Percentiles rank a stretch among this genome's conserved stretches.
Conservation (phyloP, 805 yeast species). For the Candida pseudoglaebosa region DNA sequence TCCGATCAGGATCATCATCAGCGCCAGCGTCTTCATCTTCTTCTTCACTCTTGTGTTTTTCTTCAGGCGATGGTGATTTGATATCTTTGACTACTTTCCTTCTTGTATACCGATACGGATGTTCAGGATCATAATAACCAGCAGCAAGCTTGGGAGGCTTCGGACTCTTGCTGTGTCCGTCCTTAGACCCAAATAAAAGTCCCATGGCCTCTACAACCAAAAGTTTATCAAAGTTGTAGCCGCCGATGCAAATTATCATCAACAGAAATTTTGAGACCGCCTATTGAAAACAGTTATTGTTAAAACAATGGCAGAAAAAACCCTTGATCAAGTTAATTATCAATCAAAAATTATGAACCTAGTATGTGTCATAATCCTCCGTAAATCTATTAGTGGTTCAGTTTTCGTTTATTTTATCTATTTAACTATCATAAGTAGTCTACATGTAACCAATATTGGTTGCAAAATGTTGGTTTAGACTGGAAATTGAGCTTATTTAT, state of each 20-base stretch:
- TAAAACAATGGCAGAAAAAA: no score
- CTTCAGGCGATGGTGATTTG: neutral
- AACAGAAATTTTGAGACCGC: no score
- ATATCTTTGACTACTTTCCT: constrained; percentile 3
- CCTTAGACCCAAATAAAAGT: constrained; percentile 6
- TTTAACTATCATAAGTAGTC: no score
- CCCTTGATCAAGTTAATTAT: no score
- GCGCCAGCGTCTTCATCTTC: constrained; percentile 7
- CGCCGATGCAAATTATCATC: neutral
- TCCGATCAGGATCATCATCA: constrained; percentile 13
- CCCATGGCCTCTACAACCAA: constrained; percentile 3
- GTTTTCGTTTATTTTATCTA: no score
- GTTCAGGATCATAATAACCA: constrained; percentile 2
- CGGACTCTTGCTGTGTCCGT: neutral
- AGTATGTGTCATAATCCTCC: no score
- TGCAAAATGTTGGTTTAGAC: no score
- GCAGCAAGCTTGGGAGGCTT: constrained; percentile 4
- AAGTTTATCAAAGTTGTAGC: neutral
- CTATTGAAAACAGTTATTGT: no score
- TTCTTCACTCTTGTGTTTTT: constrained; percentile 6
- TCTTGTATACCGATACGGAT: constrained; percentile 1
- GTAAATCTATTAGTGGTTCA: no score
- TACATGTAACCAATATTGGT: no score
- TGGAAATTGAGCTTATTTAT: no score
- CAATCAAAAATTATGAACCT: no score